Evolutionary conservation across 1,139 yeast genomes (phyloP).

Genomic region (Oligophagozyma castellii): DNA sequence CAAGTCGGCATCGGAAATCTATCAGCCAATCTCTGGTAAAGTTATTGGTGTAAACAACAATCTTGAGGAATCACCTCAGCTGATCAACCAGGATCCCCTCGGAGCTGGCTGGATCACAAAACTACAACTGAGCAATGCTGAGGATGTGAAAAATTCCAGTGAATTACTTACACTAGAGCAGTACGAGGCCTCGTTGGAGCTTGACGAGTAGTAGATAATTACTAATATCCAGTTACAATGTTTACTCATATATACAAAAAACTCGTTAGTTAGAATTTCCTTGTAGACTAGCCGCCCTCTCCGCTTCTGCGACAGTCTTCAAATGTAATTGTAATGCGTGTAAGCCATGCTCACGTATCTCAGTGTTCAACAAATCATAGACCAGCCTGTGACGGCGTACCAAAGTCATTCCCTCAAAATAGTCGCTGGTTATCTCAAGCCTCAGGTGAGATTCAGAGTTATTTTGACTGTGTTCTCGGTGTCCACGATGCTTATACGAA

Average conservation of each 20-base stretch:
- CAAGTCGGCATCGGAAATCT: slow-evolving; percentile 87
- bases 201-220: slow-evolving; percentile 23
- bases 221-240: slow-evolving; percentile 1
- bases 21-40: slow-evolving; percentile 75
- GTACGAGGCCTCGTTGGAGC: slow-evolving; percentile 51
- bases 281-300: slow-evolving; percentile 13
- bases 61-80: slow-evolving; percentile 58
- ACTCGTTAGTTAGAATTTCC: too few species aligned
- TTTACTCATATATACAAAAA: slow-evolving; percentile 1
- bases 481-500: slow-evolving; percentile 81
- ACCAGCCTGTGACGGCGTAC: slow-evolving; percentile 74
- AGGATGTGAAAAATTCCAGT: slow-evolving; percentile 19
- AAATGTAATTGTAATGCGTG: slow-evolving; percentile 86
- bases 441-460: slow-evolving; percentile 77
- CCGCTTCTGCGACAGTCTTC: slow-evolving; percentile 54
- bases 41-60: slow-evolving; percentile 56
- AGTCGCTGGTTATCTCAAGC: slow-evolving; percentile 55
- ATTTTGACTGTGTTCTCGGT: slow-evolving; percentile 60
- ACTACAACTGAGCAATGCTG: slow-evolving; percentile 26
- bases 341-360: slow-evolving; percentile 54
- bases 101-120: slow-evolving; percentile 92
- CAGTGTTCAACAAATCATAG: slow-evolving; percentile 57
- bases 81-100: slow-evolving; percentile 79
- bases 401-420: slow-evolving; percentile 50
- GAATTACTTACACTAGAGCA: slow-evolving; percentile 40